Conservation (phyloP, 2,329 filamentous ascomycete genomes). For the Coniosporium tulheliwenetii region DNA sequence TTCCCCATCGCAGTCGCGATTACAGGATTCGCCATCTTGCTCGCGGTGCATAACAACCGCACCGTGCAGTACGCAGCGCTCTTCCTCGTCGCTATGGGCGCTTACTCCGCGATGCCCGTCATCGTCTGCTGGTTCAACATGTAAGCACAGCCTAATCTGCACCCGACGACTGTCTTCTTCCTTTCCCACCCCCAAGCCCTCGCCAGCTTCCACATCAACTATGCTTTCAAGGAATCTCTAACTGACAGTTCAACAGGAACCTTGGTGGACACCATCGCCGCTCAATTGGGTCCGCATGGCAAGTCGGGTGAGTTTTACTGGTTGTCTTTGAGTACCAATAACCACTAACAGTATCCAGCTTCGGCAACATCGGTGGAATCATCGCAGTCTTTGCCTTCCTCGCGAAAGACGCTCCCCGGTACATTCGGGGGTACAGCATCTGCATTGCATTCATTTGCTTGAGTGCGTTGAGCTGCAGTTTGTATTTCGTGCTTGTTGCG, state of each 20-base stretch:
- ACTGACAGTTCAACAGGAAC: constrained; percentile 13
- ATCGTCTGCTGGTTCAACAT: constrained; percentile 44
- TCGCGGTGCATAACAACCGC: constrained; percentile 51
- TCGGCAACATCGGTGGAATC: constrained; percentile 35
- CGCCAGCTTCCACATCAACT: too few species aligned
- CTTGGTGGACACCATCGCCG: constrained; percentile 33
- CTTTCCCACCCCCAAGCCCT: too few species aligned
- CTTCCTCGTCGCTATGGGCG: constrained; percentile 66
- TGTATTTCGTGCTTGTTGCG: constrained; percentile 45
- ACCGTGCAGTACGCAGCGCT: constrained; percentile 61
- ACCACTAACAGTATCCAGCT: constrained; percentile 3
- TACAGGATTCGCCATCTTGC: constrained; percentile 58
- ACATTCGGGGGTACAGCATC: constrained; percentile 60
- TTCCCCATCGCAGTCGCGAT: constrained; percentile 54
- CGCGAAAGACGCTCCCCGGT: constrained; percentile 48
- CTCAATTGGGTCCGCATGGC: constrained; percentile 32
- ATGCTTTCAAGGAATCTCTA: too few species aligned
- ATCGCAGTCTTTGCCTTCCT: constrained; percentile 36
- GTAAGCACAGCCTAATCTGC: constrained; percentile 6
- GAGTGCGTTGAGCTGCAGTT: constrained; percentile 42
- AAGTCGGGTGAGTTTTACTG: constrained; percentile 18
- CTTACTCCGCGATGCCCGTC: constrained; percentile 81
- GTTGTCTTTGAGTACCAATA: too few species aligned
- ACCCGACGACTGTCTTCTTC: too few species aligned
- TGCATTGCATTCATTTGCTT: constrained; percentile 59